Evolutionary conservation across 768 basidiomycete species (phyloP), one percentile per base, ranked within the genome.

Genomic region (Coprinopsis marcescibilis): DNA sequence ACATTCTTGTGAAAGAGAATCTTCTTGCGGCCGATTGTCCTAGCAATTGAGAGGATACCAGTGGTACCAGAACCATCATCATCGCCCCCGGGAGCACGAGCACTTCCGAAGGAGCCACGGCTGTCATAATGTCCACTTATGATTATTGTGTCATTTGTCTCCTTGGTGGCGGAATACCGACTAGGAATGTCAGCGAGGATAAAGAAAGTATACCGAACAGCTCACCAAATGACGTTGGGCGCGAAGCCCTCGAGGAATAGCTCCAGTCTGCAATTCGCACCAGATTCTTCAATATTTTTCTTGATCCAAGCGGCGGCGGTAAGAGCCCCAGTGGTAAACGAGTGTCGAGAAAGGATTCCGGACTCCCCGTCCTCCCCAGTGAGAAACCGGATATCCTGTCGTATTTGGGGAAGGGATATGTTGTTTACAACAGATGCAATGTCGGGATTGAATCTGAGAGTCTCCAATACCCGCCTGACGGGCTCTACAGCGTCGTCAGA

Each of bases 91-190:
- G 73, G 85, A 27, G 78, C 84, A 26, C 83, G 75, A 12, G 72
- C 73, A 52, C 70, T 79, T 10, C 92, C 93, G 60, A 91, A 95
- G 0, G 86, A 86, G 14, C 92, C 92, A 29, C 92, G 83, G 36
- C 86, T 89, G 60, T 96, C 91, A 58, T 94, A 96, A 62, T 95
- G 93, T 2, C 83, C 89, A 47, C 84, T 84, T 43, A 95, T 68
- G 39, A 96, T 69, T 34, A 92, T 78, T 1, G 73, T 81, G 21
- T 81, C 72, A 27, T 71, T 79, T 2, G 80, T 80, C 29, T 81
- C 68, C 35, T 66, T 68, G n/a, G 68, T 65, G 5, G 78, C 62
- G 2, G 68, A 45, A 55, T 88, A 89, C 34, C 77, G 72, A 59
- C 88, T 86, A 48, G 14, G 39, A 23, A 21, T 5, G 35, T 21